Evolutionary conservation across 257 asterid species (phyloP).

Genomic region (Leonotis leonurus): DNA sequence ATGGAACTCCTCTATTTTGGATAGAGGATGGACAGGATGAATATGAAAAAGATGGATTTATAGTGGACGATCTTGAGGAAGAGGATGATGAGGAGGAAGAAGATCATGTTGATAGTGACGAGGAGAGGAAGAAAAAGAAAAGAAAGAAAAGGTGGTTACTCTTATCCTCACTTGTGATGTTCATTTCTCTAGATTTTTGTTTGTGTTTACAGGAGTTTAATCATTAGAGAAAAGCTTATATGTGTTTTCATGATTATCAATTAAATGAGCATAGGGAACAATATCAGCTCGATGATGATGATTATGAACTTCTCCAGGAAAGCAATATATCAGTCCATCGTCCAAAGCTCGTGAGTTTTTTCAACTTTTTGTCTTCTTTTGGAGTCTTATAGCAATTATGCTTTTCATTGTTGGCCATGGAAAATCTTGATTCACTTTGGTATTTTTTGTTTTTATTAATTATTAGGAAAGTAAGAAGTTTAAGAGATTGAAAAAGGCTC

Average conservation of each 20-base stretch:
- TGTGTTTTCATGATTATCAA: no score
- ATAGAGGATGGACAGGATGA: constrained; percentile 89
- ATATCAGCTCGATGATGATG: constrained; percentile 82
- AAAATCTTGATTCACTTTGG: not conserved
- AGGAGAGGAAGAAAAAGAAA: constrained; percentile 76
- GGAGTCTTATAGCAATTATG: not conserved
- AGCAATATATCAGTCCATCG: constrained; percentile 81
- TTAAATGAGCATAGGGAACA: constrained; percentile 46
- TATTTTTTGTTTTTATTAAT: no score
- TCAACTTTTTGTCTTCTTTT: not conserved
- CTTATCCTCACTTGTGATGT: not conserved
- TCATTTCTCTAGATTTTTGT: no score
- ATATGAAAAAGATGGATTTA: constrained; percentile 89
- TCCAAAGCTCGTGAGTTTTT: constrained; percentile 40
- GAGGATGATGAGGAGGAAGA: constrained; percentile 75
- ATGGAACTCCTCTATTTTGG: constrained; percentile 12
- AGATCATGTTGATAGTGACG: constrained; percentile 62
- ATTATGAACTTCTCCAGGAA: constrained; percentile 89
- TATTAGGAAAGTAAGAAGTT: constrained; percentile 69
- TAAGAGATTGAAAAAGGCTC: constrained; percentile 83
- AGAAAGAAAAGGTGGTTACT: constrained; percentile 69
- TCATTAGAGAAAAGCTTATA: not conserved
- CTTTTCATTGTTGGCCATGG: no score
- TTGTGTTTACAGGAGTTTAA: no score
- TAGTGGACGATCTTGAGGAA: constrained; percentile 77